Percentiles rank a stretch among this genome's conserved stretches.
Evolutionary conservation across 129 eudicot species (phyloP).

Genomic region (Gnaphalium uliginosum): DNA sequence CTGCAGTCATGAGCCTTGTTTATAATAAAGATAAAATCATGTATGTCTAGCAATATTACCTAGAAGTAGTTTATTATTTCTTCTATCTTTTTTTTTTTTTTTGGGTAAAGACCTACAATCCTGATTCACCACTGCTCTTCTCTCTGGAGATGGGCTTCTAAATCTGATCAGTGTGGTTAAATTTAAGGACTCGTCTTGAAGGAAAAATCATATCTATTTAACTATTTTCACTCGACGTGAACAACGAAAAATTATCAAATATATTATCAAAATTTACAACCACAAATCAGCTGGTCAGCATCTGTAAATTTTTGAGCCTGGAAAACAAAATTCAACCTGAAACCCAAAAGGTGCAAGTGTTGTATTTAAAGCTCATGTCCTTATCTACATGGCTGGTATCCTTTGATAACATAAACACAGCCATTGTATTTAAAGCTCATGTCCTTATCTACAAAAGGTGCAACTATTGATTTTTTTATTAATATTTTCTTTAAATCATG

Average conservation of each 20-base stretch:
- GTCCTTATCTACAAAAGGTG: not conserved
- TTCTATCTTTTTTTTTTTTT: no score
- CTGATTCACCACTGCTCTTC: no score
- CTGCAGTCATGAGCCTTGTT: no score
- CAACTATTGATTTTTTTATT: not conserved
- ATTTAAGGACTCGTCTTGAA: not conserved
- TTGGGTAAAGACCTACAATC: no score
- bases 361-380: not conserved
- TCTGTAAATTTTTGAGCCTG: not conserved
- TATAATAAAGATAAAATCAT: no score
- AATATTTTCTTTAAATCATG: not conserved
- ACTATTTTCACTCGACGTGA: not conserved
- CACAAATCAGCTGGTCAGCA: not conserved
- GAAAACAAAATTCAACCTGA: no score
- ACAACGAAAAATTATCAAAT: not conserved
- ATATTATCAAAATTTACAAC: not conserved
- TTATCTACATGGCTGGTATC: not conserved
- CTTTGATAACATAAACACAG: not conserved
- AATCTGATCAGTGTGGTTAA: not conserved
- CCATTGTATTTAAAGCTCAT: not conserved
- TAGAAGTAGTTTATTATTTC: no score
- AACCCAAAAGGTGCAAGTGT: no score
- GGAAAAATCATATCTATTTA: not conserved
- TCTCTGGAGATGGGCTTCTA: no score
- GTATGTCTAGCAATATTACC: no score